Evolutionary conservation across 2,329 filamentous ascomycete genomes (phyloP).

Genomic region (Apiospora kogelbergensis): DNA sequence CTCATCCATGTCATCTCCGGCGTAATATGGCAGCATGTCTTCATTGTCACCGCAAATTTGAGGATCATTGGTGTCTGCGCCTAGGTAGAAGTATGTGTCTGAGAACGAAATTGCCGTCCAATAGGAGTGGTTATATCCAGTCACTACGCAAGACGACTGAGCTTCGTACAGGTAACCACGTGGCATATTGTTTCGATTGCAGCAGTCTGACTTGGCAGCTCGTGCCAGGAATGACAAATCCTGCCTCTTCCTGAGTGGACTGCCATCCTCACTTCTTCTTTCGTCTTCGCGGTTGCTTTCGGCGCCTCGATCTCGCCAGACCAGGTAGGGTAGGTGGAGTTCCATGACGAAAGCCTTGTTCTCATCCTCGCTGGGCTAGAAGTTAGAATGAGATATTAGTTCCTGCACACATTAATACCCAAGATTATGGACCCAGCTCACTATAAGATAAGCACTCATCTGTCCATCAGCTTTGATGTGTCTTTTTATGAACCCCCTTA

Average conservation of each 20-base stretch:
- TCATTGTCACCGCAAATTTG: background rate
- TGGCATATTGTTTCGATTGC: background rate
- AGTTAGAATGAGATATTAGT: background rate
- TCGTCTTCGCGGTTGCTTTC: background rate
- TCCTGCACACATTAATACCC: background rate
- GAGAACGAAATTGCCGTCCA: background rate
- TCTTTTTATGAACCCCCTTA: background rate
- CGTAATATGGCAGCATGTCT: conserved; percentile 1
- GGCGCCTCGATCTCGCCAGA: background rate
- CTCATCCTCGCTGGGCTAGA: background rate
- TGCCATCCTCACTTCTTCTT: background rate
- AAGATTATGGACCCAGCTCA: background rate
- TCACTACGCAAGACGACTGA: background rate
- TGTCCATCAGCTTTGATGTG: background rate
- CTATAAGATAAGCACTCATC: background rate
- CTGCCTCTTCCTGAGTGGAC: background rate
- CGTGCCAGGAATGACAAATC: background rate
- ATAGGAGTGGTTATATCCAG: background rate
- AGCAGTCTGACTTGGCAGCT: background rate
- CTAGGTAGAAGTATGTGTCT: background rate
- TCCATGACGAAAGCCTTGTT: background rate
- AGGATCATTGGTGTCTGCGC: background rate
- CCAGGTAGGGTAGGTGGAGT: background rate
- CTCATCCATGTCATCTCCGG: background rate
- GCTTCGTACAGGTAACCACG: background rate